Base-by-base conservation (phyloP, 1,139 yeast species). In the Kodamaea ohmeri region DNA sequence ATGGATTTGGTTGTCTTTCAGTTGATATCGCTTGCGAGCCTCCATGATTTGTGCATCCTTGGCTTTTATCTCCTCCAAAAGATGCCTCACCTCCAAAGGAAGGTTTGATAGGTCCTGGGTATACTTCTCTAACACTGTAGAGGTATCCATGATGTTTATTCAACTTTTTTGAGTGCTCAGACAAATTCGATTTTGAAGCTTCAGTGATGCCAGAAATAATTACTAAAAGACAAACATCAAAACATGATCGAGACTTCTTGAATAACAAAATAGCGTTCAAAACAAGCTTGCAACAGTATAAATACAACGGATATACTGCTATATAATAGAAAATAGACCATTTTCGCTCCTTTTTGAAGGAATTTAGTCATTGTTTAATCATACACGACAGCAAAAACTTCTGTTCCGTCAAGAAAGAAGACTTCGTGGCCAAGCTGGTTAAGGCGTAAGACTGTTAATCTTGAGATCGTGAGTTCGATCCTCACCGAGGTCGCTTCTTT, bases 1-100 rank as follows among this genome's bases (percentile, higher is more conserved):
- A 56, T 87, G 96, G 39, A 92, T 66, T 50, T 82, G 87, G 15
- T 76, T 69, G 55, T 92, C 98, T 45, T 85, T 76, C 41, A 79
- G 79, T 51, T 77, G 81, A 47, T 81, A 77, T 50, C 84, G 76
- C 56, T 77, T 78, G 44, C 87, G 71, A 4, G 76, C 71, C 40
- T 87, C 95, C 53, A 76, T 76, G 22, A 83, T 67, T 51, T 77
- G 80, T 28, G 67, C 51, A 55, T 92, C 98, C 45, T 83, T 78
- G 38, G 71, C 76, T 38, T 83, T 76, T 36, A 92, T 72, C 58
- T 92, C 97, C 38, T 86, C 88, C 38, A 92, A 65, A 30, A 88
- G 65, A 53, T 85, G 88, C 40, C 82, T 82, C 35, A 92, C 76
- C 60, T 92, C 98, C 8, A 88, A 79, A n/a, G 97, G 97, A 30